These are phyloP conservation scores for Parietaria judaica DNA, from an alignment of 306 rosid species.

Conservation along the genomic window DNA sequence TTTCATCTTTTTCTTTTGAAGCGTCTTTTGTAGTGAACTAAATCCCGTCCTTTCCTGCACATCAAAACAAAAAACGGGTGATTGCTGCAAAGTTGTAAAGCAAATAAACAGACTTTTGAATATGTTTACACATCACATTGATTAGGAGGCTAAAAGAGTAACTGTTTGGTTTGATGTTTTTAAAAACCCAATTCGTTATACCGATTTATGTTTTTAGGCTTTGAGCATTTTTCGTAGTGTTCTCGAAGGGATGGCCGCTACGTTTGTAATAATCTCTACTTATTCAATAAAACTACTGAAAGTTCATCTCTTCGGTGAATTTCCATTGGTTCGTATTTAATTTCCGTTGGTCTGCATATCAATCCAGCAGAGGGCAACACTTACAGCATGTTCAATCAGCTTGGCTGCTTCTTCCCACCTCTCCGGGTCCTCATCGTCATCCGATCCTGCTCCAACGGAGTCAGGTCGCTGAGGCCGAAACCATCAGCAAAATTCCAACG, in stretches of 20 bases:
- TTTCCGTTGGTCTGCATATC: too few relatives aligned
- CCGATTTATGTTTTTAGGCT: too few relatives aligned
- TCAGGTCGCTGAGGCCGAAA: conserved; percentile 53
- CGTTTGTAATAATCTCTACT: too few relatives aligned
- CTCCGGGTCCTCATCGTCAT: conserved; percentile 19
- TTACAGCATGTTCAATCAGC: conserved; percentile 23
- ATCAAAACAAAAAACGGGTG: conserved; percentile 2
- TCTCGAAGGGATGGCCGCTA: too few relatives aligned
- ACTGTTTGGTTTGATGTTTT: too few relatives aligned
- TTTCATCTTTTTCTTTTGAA: conserved; percentile 18
- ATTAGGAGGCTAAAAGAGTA: too few relatives aligned
- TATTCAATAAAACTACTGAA: too few relatives aligned
- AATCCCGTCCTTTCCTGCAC: conserved; percentile 24
- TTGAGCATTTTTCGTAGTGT: too few relatives aligned
- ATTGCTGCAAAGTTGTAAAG: conserved; percentile 5
- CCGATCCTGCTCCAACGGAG: conserved; percentile 26
- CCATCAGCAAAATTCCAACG: not conserved
- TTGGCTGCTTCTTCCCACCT: conserved; percentile 24
- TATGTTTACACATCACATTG: not conserved
- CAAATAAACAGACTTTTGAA: not conserved
- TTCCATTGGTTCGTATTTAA: too few relatives aligned
- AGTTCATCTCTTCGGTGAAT: too few relatives aligned
- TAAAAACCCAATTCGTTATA: too few relatives aligned
- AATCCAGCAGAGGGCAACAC: conserved; percentile 10
- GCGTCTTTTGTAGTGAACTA: conserved; percentile 15